These are phyloP conservation scores for Trypethelium eluteriae DNA, from an alignment of 495 filamentous ascomycete genomes.

Conservation along the genomic window DNA sequence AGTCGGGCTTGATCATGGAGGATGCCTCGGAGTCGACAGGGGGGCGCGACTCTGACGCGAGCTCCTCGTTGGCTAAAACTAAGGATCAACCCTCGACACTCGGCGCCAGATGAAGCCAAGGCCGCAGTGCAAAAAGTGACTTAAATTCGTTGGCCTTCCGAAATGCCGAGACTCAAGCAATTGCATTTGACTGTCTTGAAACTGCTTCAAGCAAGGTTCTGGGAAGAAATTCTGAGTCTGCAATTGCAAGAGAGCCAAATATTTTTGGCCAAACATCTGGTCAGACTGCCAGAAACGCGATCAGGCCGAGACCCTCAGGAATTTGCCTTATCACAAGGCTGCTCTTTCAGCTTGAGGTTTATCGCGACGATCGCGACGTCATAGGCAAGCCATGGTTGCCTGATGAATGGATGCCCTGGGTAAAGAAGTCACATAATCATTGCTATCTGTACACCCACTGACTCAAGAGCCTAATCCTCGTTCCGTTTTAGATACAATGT, in stretches of 20 bases:
- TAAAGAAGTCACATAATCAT: no score
- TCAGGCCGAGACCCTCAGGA: no score
- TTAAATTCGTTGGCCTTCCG: neutral
- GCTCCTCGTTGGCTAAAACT: neutral
- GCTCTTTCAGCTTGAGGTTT: no score
- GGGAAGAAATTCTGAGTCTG: neutral
- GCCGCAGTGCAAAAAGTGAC: neutral
- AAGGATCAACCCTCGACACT: neutral
- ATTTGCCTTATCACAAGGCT: no score
- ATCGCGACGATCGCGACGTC: no score
- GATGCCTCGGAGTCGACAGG: slow-evolving; percentile 3
- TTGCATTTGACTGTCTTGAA: neutral
- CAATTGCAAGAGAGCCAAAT: neutral
- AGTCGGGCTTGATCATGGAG: neutral
- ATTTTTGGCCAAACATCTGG: no score
- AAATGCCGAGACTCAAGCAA: neutral
- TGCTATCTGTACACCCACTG: no score
- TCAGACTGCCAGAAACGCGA: no score
- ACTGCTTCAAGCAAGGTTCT: neutral
- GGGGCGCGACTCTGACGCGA: neutral
- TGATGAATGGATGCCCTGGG: no score
- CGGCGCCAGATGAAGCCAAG: neutral
- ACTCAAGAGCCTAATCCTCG: no score
- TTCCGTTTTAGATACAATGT: no score
- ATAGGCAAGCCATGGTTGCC: no score